phyloP scores from a whole-genome alignment of 768 basidiomycete genomes.

The Russula emetica region DNA sequence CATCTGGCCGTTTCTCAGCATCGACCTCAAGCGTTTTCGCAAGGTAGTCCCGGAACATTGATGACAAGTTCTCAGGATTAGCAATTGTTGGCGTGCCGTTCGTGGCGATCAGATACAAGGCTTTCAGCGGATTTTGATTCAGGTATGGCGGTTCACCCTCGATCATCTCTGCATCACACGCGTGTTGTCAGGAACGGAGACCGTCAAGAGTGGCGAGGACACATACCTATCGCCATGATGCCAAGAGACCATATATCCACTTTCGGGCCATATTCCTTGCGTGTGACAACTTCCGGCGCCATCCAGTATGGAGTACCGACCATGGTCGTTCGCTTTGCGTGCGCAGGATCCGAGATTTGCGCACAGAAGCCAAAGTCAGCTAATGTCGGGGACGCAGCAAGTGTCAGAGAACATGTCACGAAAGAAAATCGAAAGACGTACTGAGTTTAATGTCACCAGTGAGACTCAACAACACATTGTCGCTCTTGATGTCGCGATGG shows the following conservation, averaged over 20 bases:
- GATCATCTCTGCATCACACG: conserved; percentile 73
- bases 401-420: background rate
- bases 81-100: conserved; percentile 96
- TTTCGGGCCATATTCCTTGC: conserved; percentile 96
- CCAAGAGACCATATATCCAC: conserved; percentile 98
- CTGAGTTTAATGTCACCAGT: conserved; percentile 97
- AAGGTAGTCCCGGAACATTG: conserved; percentile 86
- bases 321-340: conserved; percentile 95
- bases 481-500: conserved; percentile 98
- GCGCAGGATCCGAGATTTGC: conserved; percentile 78
- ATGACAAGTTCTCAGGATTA: conserved; percentile 74
- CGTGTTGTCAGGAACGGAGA: conserved; percentile 4
- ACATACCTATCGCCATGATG: conserved; percentile 89
- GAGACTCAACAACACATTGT: conserved; percentile 91
- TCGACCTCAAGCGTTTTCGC: conserved; percentile 89
- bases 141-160: conserved; percentile 96
- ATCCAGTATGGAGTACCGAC: conserved; percentile 99
- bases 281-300: conserved; percentile 96
- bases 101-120: conserved; percentile 95
- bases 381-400: conserved; percentile 33
- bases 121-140: conserved; percentile 95
- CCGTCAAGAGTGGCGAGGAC: conserved; percentile 17
- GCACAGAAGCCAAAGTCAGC: conserved; percentile 99
- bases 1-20: conserved; percentile 87
- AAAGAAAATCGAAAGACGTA: conserved; percentile 43